Base-by-base conservation (phyloP, 768 basidiomycete genomes). In the Pulveroboletus sp. region DNA sequence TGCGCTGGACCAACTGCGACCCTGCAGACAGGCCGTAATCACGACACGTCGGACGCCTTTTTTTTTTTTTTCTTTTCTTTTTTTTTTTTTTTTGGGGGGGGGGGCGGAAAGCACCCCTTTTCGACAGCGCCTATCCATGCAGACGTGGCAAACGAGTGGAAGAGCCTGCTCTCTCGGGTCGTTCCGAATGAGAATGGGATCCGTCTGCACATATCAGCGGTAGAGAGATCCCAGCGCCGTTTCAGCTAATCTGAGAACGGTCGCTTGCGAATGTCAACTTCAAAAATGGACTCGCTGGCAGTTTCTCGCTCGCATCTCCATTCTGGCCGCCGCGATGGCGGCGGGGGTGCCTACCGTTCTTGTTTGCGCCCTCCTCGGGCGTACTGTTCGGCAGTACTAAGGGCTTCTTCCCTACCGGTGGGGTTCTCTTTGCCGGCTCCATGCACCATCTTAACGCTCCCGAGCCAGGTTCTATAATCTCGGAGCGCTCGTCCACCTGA, bases 301-400 rank as follows among this genome's bases (percentile, higher is more conserved):
- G 5, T 2, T 17, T 21, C 40, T 35, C n/a, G 52, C 43, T 37
- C 44, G 45, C 48, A 64, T 64, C 47, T 61, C 52, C 52, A 58
- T 58, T 44, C 42, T 53, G 33, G 8, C 59, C 56, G 60, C 62
- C 45, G 56, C 61, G 62, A 64, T 50, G 62, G 61, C 62, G 49
- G 52, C 61, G 61, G 62, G 52, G 50, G 15, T 47, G 17, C 40
- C 24, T 10, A 30, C 33, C 36, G 45, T 54, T 62, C 60, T 52
- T 8, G 50, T 50, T 10, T 58, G 56, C 61, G 62, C 44, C 49
- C 49, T 53, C 51, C 15, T 30, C 62, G 61, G 61, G 28, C 31
- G 38, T 33, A 44, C 56, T 55, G 21, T 58, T 61, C 59, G 61
- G 59, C 49, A 40, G 48, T 5, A 58, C 39, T 64, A 49, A 33